A percentile compares a stretch with the other conserved stretches of the same genome.
Evolutionary conservation across 108 stramenopile species (phyloP).

Genomic region (Chaetoceros tenuissimus): DNA sequence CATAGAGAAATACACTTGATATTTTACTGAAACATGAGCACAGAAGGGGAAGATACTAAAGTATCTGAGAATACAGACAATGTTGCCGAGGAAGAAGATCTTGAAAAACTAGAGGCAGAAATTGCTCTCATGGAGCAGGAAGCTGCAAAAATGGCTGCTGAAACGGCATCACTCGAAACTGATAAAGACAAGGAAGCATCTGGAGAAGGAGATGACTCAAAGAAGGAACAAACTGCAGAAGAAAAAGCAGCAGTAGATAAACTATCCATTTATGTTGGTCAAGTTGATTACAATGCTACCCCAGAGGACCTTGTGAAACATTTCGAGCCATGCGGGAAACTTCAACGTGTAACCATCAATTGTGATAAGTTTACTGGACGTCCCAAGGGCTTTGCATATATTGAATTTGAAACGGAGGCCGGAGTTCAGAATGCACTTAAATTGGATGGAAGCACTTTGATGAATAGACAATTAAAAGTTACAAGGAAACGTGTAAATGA

Average conservation of each 20-base stretch:
- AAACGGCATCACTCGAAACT: constrained; percentile 13
- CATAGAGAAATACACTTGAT: no score
- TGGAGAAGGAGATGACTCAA: constrained; percentile 13
- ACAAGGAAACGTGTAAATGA: constrained; percentile 81
- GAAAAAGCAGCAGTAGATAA: constrained; percentile 20
- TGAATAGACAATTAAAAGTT: constrained; percentile 90
- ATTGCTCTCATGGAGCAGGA: constrained; percentile 85
- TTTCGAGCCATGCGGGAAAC: constrained; percentile 92
- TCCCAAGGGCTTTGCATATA: constrained; percentile 61
- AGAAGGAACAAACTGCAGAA: constrained; percentile 8
- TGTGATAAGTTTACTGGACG: constrained; percentile 94
- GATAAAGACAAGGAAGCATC: constrained; percentile 14
- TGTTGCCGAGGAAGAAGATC: not conserved
- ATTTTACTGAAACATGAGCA: no score
- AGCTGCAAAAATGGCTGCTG: constrained; percentile 53
- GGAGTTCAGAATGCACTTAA: constrained; percentile 90
- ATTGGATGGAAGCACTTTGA: constrained; percentile 91
- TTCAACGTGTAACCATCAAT: constrained; percentile 97
- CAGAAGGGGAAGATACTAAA: not conserved
- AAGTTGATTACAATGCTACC: constrained; percentile 93
- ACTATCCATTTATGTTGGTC: constrained; percentile 88
- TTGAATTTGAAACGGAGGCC: constrained; percentile 47
- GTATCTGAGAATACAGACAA: not conserved
- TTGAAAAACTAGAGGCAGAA: constrained; percentile 33
- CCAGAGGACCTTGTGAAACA: constrained; percentile 91